Conservation (phyloP, 345 rosid species). For the Kernera saxatilis region DNA sequence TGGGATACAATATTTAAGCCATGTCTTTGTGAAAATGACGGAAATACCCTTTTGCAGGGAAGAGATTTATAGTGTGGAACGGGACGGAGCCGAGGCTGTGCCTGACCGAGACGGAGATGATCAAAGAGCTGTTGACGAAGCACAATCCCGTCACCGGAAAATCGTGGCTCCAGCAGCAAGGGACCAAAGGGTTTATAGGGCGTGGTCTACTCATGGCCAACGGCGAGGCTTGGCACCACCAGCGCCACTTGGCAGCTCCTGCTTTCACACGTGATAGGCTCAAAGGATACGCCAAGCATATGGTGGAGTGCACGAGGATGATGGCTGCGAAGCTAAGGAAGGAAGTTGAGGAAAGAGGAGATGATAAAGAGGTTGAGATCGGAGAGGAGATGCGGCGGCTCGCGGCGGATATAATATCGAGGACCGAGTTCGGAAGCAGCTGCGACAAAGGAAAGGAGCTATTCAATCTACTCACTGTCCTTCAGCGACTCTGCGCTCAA, state of each 20-base stretch:
- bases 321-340: conserved; percentile 52
- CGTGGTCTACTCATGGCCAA: conserved; percentile 76
- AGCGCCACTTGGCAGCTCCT: conserved; percentile 47
- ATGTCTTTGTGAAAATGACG: not conserved
- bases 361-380: conserved; percentile 74
- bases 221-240: conserved; percentile 62
- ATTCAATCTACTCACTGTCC: conserved; percentile 49
- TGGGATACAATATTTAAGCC: not conserved
- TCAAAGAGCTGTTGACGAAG: conserved; percentile 64
- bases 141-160: conserved; percentile 68
- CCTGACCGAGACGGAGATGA: conserved; percentile 67
- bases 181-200: conserved; percentile 80
- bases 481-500: conserved; percentile 75
- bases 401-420: conserved; percentile 81
- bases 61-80: conserved; percentile 78
- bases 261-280: conserved; percentile 63
- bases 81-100: conserved; percentile 92
- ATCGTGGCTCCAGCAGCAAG: conserved; percentile 93
- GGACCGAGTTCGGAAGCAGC: conserved; percentile 74
- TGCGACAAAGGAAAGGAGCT: conserved; percentile 82
- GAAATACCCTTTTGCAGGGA: conserved; percentile 44
- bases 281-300: conserved; percentile 69
- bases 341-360: conserved; percentile 52
- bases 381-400: conserved; percentile 68
- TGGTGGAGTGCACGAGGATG: conserved; percentile 76